A percentile compares a stretch with the other conserved stretches of the same genome.
Evolutionary conservation across 352 stramenopile species (phyloP).

Genomic region (Pythium utonaiense): DNA sequence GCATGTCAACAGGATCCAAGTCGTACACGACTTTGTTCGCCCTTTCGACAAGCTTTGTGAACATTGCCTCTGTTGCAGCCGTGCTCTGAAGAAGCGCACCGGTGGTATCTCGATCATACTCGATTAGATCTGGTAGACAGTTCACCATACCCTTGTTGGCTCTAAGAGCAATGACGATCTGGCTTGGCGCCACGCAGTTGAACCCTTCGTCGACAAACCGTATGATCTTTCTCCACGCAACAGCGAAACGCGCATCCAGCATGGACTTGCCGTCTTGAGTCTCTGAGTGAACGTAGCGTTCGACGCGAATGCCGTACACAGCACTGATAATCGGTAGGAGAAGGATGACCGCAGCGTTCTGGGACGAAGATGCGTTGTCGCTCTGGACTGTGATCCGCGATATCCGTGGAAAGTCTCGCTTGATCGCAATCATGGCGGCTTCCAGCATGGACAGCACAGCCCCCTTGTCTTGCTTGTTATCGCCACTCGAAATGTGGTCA

Average conservation of each 20-base stretch:
- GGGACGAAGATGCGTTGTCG: conserved; percentile 25
- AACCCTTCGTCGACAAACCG: conserved; percentile 13
- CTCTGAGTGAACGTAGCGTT: conserved; percentile 20
- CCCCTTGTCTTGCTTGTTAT: conserved; percentile 19
- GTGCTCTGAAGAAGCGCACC: no score
- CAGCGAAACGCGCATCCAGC: conserved; percentile 21
- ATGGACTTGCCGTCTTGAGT: conserved; percentile 19
- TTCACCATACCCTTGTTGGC: conserved; percentile 16
- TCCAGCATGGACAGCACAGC: conserved; percentile 22
- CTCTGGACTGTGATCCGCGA: conserved; percentile 17
- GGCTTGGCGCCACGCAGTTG: conserved; percentile 10
- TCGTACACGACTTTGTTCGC: no score
- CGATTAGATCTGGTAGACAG: conserved; percentile 3
- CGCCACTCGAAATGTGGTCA: conserved; percentile 12
- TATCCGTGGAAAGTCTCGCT: conserved; percentile 17
- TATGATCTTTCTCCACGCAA: conserved; percentile 7
- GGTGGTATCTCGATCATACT: conserved; percentile 9
- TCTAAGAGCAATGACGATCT: conserved; percentile 8
- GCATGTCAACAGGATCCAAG: no score
- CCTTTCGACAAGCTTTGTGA: no score
- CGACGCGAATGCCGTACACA: conserved; percentile 14
- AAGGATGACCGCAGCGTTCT: conserved; percentile 13
- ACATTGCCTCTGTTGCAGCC: no score
- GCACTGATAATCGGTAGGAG: conserved; percentile 14
- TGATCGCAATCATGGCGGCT: conserved; percentile 14